These are phyloP conservation scores for Suhomyces wounanorum DNA, from an alignment of 1,139 yeast species.

Conservation along the genomic window DNA sequence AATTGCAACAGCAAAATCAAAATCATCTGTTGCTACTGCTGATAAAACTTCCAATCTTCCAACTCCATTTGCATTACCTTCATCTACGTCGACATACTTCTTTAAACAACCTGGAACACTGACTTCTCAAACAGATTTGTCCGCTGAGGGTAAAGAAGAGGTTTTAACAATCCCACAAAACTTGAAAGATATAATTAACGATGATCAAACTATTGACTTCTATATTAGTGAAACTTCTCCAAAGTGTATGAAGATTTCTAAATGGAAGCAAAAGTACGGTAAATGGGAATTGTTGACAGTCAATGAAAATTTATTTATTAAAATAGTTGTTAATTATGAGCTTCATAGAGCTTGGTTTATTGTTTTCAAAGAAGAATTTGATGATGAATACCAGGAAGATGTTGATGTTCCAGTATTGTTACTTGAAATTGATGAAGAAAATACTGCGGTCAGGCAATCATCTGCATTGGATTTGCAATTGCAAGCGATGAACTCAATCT, in stretches of 20 bases:
- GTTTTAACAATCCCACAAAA: conserved; percentile 35
- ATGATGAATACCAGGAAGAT: conserved; percentile 31
- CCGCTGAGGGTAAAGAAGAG: conserved; percentile 10
- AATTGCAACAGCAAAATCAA: background rate
- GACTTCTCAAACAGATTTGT: conserved; percentile 7
- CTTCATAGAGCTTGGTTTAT: conserved; percentile 40
- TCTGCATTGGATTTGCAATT: conserved; percentile 47
- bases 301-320: conserved; percentile 38
- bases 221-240: conserved; percentile 40
- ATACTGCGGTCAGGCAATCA: conserved; percentile 34
- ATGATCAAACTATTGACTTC: conserved; percentile 43
- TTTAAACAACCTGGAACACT: conserved; percentile 29
- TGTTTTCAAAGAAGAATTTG: conserved; percentile 44
- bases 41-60: conserved; percentile 25
- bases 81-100: conserved; percentile 45
- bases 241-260: conserved; percentile 42
- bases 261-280: conserved; percentile 47
- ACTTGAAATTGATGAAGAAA: conserved; percentile 28
- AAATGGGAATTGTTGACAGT: conserved; percentile 51
- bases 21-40: background rate
- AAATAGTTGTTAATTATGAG: conserved; percentile 41
- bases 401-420: conserved; percentile 42
- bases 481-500: conserved; percentile 34
- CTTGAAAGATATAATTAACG: conserved; percentile 42
- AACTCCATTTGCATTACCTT: conserved; percentile 49